Percentiles rank a stretch among this genome's conserved stretches.
Evolutionary conservation across 306 rosid species (phyloP).

Genomic region (Ceratonia siliqua): DNA sequence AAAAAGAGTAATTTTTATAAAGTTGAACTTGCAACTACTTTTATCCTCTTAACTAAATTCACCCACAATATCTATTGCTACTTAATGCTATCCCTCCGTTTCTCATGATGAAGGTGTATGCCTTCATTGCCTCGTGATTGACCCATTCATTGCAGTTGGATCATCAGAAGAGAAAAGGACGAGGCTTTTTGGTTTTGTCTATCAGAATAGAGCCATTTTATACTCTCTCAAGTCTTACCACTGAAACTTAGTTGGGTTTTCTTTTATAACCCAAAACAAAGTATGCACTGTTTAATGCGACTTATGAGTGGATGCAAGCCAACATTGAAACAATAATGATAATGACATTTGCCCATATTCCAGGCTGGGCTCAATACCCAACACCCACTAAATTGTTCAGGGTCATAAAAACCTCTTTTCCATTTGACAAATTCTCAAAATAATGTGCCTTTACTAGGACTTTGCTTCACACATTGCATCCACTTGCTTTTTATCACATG

Average conservation of each 20-base stretch:
- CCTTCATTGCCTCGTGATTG: neutral
- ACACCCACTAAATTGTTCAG: neutral
- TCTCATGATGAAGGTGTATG: neutral
- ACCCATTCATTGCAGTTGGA: too few species aligned
- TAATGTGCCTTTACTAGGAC: too few species aligned
- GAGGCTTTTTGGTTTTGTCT: too few species aligned
- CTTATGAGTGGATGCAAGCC: conserved; percentile 46
- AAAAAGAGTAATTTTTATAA: neutral
- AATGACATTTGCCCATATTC: conserved; percentile 6
- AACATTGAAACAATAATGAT: conserved; percentile 17
- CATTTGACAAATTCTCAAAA: neutral
- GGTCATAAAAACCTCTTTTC: neutral
- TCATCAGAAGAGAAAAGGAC: too few species aligned
- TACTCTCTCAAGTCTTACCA: too few species aligned
- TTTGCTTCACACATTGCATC: too few species aligned
- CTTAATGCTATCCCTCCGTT: neutral
- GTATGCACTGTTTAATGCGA: conserved; percentile 34
- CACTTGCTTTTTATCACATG: too few species aligned
- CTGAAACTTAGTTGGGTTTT: too few species aligned
- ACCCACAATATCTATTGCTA: neutral
- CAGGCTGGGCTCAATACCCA: neutral
- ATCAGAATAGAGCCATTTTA: too few species aligned
- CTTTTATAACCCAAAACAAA: too few species aligned
- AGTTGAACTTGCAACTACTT: neutral
- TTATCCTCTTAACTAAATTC: neutral